These are phyloP conservation scores for Citrus cavaleriei DNA, from an alignment of 345 rosid genomes.

Conservation along the genomic window DNA sequence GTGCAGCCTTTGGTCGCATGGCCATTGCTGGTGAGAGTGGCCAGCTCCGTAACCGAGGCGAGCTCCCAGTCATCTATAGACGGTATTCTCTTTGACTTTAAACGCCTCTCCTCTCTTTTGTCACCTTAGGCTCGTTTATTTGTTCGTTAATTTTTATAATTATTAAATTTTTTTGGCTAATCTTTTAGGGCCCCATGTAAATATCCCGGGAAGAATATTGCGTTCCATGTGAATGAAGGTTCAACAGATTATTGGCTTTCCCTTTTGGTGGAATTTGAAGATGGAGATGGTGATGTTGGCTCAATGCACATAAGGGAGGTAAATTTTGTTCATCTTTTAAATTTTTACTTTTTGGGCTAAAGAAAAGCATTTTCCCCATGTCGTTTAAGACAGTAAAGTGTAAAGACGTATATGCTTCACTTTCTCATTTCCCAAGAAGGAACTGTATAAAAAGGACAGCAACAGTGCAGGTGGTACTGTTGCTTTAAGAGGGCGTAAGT, in stretches of 20 bases:
- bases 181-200: constrained; percentile 81
- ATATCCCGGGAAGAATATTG: constrained; percentile 75
- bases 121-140: not conserved
- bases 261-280: constrained; percentile 90
- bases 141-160: not conserved
- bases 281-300: constrained; percentile 96
- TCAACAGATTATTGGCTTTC: constrained; percentile 84
- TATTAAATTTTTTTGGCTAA: no score
- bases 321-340: not conserved
- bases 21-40: constrained; percentile 60
- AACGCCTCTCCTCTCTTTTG: not conserved
- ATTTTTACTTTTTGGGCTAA: not conserved
- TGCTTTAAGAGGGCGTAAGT: no score
- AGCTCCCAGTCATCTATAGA: constrained; percentile 52
- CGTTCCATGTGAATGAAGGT: constrained; percentile 89
- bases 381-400: not conserved
- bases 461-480: no score
- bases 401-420: not conserved
- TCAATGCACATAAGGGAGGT: constrained; percentile 91
- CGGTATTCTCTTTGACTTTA: constrained; percentile 28
- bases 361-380: not conserved
- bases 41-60: constrained; percentile 77
- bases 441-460: constrained; percentile 2
- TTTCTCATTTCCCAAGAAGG: constrained; percentile 20
- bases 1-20: constrained; percentile 94